A percentile compares a stretch with the other conserved stretches of the same genome.
These are phyloP conservation scores for Dacryopinax spathularia DNA, from an alignment of 768 basidiomycete genomes.

Conservation along the genomic window DNA sequence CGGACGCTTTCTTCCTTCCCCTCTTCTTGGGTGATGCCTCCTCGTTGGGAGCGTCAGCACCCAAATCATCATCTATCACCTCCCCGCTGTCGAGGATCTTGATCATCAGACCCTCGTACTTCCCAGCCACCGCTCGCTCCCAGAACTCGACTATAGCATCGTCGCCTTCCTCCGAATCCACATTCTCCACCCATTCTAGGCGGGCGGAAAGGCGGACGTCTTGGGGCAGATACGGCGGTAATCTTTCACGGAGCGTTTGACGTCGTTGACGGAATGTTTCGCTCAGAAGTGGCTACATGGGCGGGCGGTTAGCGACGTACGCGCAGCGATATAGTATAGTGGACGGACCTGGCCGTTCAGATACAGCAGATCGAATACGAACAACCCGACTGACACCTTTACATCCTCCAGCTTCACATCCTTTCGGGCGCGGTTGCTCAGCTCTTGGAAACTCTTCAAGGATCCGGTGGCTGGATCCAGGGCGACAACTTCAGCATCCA, in stretches of 20 bases:
- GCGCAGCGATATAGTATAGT: conserved; percentile 8
- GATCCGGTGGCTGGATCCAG: conserved; percentile 49
- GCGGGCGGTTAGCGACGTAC: conserved; percentile 7
- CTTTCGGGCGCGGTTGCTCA: conserved; percentile 73
- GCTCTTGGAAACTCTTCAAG: conserved; percentile 70
- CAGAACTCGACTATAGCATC: conserved; percentile 62
- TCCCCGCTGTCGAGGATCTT: conserved; percentile 62
- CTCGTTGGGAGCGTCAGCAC: background rate
- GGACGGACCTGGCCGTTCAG: conserved; percentile 56
- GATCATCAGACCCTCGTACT: conserved; percentile 88
- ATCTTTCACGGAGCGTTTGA: conserved; percentile 43
- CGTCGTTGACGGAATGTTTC: conserved; percentile 60
- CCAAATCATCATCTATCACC: conserved; percentile 23
- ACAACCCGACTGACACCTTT: conserved; percentile 67
- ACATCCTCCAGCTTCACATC: conserved; percentile 63
- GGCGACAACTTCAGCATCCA: conserved; percentile 82
- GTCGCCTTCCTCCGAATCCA: conserved; percentile 47
- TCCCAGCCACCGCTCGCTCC: conserved; percentile 54
- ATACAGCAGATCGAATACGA: conserved; percentile 80
- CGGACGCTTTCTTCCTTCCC: conserved; percentile 12
- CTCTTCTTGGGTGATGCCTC: conserved; percentile 22
- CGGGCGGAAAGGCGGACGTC: conserved; percentile 36
- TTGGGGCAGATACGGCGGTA: conserved; percentile 39
- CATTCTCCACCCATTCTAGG: conserved; percentile 60
- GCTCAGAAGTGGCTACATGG: conserved; percentile 48